These are phyloP conservation scores for Diaporthe capsici DNA, from an alignment of 2,329 filamentous ascomycete genomes.

Conservation along the genomic window DNA sequence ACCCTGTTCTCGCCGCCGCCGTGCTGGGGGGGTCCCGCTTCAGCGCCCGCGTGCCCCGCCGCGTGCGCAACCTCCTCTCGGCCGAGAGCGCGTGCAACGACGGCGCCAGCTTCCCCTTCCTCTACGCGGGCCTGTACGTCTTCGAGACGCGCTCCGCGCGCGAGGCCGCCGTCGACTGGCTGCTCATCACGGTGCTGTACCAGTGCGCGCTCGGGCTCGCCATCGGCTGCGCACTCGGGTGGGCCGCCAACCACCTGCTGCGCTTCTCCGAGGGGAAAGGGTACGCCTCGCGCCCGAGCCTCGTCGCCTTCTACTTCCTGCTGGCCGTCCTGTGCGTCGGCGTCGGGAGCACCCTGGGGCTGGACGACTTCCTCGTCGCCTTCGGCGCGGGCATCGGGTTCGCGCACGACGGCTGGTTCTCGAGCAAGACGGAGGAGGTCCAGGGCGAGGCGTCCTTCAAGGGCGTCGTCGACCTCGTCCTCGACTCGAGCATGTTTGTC, in stretches of 20 bases:
- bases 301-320: conserved; percentile 48
- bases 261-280: conserved; percentile 36
- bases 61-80: conserved; percentile 73
- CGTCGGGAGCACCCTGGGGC: conserved; percentile 46
- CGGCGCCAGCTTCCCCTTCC: conserved; percentile 40
- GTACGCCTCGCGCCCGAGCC: conserved; percentile 35
- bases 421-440: conserved; percentile 40
- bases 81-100: conserved; percentile 76
- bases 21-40: conserved; percentile 62
- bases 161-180: conserved; percentile 74
- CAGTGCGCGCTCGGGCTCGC: conserved; percentile 74
- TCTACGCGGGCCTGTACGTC: conserved; percentile 34
- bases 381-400: conserved; percentile 46
- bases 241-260: conserved; percentile 71
- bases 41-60: conserved; percentile 77
- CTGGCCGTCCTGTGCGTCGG: conserved; percentile 48
- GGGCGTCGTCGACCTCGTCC: conserved; percentile 46
- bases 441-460: conserved; percentile 43
- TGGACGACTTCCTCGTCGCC: conserved; percentile 48
- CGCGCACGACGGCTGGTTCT: conserved; percentile 40
- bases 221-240: conserved; percentile 75
- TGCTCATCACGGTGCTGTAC: conserved; percentile 78
- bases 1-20: conserved; percentile 77
- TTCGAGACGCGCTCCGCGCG: conserved; percentile 44
- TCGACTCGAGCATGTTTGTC: conserved; percentile 47